Evolutionary conservation across 805 yeast genomes (phyloP), one percentile per base, ranked within the genome.

Genomic region (Wickerhamomyces queroliae): DNA sequence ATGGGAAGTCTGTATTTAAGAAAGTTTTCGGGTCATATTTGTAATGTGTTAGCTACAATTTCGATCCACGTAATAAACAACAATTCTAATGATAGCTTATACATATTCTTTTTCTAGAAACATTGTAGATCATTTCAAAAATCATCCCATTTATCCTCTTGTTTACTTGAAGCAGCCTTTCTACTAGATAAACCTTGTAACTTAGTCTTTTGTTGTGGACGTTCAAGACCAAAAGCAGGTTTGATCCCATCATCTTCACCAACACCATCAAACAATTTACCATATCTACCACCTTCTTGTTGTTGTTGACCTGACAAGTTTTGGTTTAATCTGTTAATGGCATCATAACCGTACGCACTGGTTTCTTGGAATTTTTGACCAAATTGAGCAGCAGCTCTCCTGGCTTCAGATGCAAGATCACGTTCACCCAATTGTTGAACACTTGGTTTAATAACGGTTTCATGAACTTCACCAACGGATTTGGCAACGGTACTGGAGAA

Each of bases 301-400:
- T 69, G 63, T 15, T 53, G 56, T 36, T 61, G 61, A 20, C 61
- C 45, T 23, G 25, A 8, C 11, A 23, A 11, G 49, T 62, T 58
- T 49, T 58, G 70, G 27, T 32, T 41, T 29, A 52, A 78, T 15
- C 68, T 66, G 45, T 69, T 72, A 52, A 76, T 72, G n/a, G 82
- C 79, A 47, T 80, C 83, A 39, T 78, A 79, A 21, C 95, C 86
- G 48, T 77, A 78, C 44, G 69, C 74, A 25, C 95, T 84, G 1
- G 96, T 87, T 47, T 89, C 95, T 59, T 85, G 95, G 66, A 91
- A 84, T 56, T 80, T 88, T 58, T 86, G 95, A 35, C 97, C 96
- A 66, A 91, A 93, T 67, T 93, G 97, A 43, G 87, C 82, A 75
- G 95, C 86, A n/a, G 98, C 98, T 50, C 88, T 77, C 46, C 75